Base-by-base conservation (phyloP, 805 yeast species). In the Sugiyamaella americana region DNA sequence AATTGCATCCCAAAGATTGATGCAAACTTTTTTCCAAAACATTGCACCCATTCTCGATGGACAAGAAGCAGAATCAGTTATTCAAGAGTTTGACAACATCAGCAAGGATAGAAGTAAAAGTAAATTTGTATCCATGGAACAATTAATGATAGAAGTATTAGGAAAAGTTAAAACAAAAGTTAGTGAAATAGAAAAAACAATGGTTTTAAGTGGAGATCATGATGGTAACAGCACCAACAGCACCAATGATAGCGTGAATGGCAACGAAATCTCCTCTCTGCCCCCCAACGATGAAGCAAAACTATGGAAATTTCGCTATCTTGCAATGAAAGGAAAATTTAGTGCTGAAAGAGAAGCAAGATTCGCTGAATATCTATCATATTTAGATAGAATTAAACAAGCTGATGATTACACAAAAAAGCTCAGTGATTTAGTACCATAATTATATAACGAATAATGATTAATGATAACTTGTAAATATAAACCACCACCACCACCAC, bases 281-380 rank as follows among this genome's bases (percentile, higher is more conserved):
- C n/a, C n/a, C n/a, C n/a, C n/a, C n/a, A n/a, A n/a, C n/a, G 32
- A 26, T 13, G 35, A 44, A 17, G 41, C 44, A 13, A 23, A 38
- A 3, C 37, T 44, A 3, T 44, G 47, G 47, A 44, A 44, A 24
- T 41, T 43, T 2, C 47, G 47, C 13, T 44, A 22, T 36, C 26
- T 44, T 10, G 41, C 47, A 6, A 44, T 44, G 47, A 44, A 44
- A 29, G 47, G 47, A 37, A 44, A 44, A 23, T 44, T 44, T 29
- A 40, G n/a, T 16, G 47, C 47, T 4, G 47, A 44, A 24, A 40
- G 47, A 16, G 47, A 44, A 26, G 42, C 47, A n/a, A 41, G 47
- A 4, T 44, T 38, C 30, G 26, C 47, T 2, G 47, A 44, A 22
- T 44, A 44, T 37, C 38, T 38, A 30, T 44, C 47, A 19, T 44